Base-by-base conservation (phyloP, 371 early-diverging fungal species). In the Funneliformis caledonium region DNA sequence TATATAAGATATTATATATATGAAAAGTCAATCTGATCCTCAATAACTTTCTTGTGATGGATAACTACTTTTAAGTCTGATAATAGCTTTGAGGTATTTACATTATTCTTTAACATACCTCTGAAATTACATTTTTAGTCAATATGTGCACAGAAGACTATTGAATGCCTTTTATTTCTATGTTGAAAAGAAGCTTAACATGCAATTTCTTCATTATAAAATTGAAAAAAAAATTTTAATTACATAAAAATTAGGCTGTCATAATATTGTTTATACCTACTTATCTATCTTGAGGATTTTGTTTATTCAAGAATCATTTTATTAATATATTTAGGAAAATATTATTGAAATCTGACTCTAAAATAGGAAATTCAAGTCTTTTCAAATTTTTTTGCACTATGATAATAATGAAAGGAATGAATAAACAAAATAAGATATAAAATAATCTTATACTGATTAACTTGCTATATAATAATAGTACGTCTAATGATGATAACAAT, bases 1-100 rank as follows among this genome's bases (percentile, higher is more conserved):
- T 74, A 75, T 81, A 81, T 37, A 81, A 42, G 33, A 81, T 31
- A 37, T 81, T 75, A 50, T 65, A 64, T 65, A 81, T 81, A n/a
- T 74, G 4, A 31, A 81, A 45, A 16, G 68, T 26, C 0, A 72
- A 56, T 62, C 74, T 65, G 33, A 75, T 50, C 0, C 65, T 31
- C 59, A 74, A 74, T 47, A 80, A 69, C 16, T 47, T 69, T 80
- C 59, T 80, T 80, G 52, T 43, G 2, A 73, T 80, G 73, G 26
- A 59, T 42, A 26, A 47, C 73, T 65, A 72, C 73, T 80, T 31
- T 62, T 70, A 45, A 80, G 72, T 14, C 62, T 72, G 31, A 80
- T 80, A 19, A 72, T 56, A 56, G 80, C 80, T 72, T 72, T 65
- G 33, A 80, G 62, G 22, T 59, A 60, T 80, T 73, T 22, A 72